phyloP scores from a whole-genome alignment of 805 yeast species.

The Lipomyces sp. region DNA sequence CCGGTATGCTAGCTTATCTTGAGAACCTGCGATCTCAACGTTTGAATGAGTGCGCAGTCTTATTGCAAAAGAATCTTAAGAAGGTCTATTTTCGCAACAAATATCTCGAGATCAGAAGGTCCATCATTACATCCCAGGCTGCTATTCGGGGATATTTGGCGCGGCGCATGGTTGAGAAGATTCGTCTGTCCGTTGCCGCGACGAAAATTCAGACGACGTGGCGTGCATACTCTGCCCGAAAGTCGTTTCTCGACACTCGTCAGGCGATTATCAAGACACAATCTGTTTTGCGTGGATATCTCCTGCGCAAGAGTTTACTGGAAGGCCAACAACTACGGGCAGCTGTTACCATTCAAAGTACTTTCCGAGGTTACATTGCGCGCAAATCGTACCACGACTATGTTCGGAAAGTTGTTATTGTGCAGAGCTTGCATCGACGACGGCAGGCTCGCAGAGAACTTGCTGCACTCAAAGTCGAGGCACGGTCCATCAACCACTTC shows the following conservation, averaged over 20 bases:
- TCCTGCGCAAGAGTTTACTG: slow-evolving; percentile 58
- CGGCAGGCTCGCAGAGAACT: slow-evolving; percentile 71
- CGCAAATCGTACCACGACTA: slow-evolving; percentile 56
- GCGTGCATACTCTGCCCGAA: slow-evolving; percentile 52
- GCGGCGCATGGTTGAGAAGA: slow-evolving; percentile 59
- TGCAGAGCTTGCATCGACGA: slow-evolving; percentile 81
- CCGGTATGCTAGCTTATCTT: slow-evolving; percentile 91
- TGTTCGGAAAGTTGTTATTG: slow-evolving; percentile 62
- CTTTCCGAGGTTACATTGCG: slow-evolving; percentile 70
- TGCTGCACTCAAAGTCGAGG: slow-evolving; percentile 73
- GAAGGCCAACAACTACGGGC: slow-evolving; percentile 62
- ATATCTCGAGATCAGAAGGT: slow-evolving; percentile 58
- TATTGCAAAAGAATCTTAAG: slow-evolving; percentile 83
- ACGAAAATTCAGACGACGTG: slow-evolving; percentile 69
- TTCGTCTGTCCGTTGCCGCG: slow-evolving; percentile 63
- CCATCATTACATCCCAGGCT: slow-evolving; percentile 64
- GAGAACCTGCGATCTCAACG: slow-evolving; percentile 85
- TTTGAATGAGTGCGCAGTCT: slow-evolving; percentile 73
- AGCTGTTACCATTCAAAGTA: slow-evolving; percentile 73
- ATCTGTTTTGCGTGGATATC: slow-evolving; percentile 55
- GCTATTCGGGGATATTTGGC: slow-evolving; percentile 65
- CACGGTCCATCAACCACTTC: slow-evolving; percentile 86
- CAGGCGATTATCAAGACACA: slow-evolving; percentile 63
- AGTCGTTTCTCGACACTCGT: slow-evolving; percentile 57
- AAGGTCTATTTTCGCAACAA: slow-evolving; percentile 64